Evolutionary conservation across 2,329 filamentous ascomycete genomes (phyloP).

Genomic region (Neoscytalidium dimidiatum): DNA sequence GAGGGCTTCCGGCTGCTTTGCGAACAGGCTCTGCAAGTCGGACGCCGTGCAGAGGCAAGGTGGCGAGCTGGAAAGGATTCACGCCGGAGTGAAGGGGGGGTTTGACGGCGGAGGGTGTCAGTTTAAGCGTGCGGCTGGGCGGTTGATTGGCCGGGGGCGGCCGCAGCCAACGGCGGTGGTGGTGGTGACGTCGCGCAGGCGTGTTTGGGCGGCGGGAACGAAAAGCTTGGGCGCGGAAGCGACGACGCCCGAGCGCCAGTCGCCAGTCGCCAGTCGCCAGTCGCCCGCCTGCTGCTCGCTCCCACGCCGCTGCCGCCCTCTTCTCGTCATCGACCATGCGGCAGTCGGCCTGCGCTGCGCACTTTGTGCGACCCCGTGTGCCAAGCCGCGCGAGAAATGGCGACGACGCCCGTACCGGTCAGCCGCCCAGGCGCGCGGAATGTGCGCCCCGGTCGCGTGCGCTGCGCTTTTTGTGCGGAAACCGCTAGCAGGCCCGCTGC

Average conservation of each 20-base stretch:
- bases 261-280: not conserved
- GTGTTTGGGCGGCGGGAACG: not conserved
- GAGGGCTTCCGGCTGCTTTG: not conserved
- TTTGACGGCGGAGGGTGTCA: not conserved
- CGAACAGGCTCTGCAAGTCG: not conserved
- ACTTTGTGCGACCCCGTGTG: constrained; percentile 23
- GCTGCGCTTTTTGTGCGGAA: constrained; percentile 16
- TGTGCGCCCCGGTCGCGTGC: not conserved
- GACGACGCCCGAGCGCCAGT: not conserved
- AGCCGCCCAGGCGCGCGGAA: constrained; percentile 17
- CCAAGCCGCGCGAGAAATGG: constrained; percentile 1
- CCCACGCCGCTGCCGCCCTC: not conserved
- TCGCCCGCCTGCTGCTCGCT: not conserved
- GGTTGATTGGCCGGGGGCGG: not conserved
- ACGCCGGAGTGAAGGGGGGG: not conserved
- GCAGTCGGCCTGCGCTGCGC: constrained; percentile 20
- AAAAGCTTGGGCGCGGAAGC: constrained; percentile 13
- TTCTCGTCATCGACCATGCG: not conserved
- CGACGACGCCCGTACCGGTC: not conserved
- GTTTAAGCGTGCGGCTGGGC: not conserved
- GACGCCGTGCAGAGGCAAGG: not conserved
- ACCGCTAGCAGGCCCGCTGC: not conserved
- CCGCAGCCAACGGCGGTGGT: not conserved
- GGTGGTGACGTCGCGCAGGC: not conserved
- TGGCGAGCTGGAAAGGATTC: not conserved